Evolutionary conservation across 257 asterid species (phyloP), one percentile per base, ranked within the genome.

Genomic region (Gentiana macrophylla): DNA sequence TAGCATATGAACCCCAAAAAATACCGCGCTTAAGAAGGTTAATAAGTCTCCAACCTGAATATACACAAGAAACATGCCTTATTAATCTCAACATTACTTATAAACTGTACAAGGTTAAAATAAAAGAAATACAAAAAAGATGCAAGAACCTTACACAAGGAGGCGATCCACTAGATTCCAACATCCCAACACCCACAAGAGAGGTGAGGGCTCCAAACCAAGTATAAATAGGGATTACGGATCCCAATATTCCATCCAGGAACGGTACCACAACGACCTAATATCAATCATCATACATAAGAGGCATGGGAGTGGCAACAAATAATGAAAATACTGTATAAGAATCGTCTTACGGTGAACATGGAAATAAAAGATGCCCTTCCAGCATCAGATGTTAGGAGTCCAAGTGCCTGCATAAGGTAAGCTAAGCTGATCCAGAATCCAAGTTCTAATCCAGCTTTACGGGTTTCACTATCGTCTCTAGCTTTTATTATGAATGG

Each of bases 91-190:
- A n/a, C 38, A 4, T 41, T 5, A 9, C 47, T 37, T 58, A 45
- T 46, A 15, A 12, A 35, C 15, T 35, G 10, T 49, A 1, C 15
- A 6, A 32, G 50, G 35, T 10, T 49, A 8, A 35, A 54, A 32
- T 3, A 38, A 7, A 53, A 11, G 24, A 65, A 65, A 51, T 35
- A 37, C 52, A 32, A 57, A 52, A 56, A 61, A 33, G n/a, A 32
- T 35, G 37, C 10, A 45, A 59, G 50, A 70, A 61, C 68, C 88
- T 72, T 69, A 84, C 95, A 35, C 91, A 77, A 41, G 94, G 94
- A 69, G 94, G 84, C 53, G 96, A 82, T 63, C 96, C 96, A 62
- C 94, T 81, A 62, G 84, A 81, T 75, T 86, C 96, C 65, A 84
- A 79, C 91, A 86, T 70, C 34, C 77, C 89, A 55, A 86, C 86